Evolutionary conservation across 768 basidiomycete species (phyloP).

Genomic region (Tricholoma saponaceum): DNA sequence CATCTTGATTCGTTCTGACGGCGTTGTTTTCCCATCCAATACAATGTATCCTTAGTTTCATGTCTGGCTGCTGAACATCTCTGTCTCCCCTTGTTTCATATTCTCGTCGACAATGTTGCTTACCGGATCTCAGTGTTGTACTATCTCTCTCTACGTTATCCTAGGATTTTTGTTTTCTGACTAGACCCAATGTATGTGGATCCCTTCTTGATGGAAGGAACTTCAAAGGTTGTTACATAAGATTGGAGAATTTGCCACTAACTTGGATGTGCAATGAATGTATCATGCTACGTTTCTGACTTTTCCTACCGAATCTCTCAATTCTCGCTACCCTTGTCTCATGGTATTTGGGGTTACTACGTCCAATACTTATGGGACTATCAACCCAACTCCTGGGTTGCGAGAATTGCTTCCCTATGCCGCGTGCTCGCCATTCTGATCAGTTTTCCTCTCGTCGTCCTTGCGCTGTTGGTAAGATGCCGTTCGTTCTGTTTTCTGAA

Average conservation of each 20-base stretch:
- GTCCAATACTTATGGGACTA: slow-evolving; percentile 63
- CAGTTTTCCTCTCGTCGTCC: slow-evolving; percentile 56
- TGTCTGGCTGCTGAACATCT: not conserved
- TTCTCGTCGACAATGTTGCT: slow-evolving; percentile 15
- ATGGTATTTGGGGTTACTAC: slow-evolving; percentile 56
- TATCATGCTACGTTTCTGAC: slow-evolving; percentile 26
- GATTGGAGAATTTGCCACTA: not conserved
- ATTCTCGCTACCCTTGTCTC: slow-evolving; percentile 29
- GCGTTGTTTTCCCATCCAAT: slow-evolving; percentile 83
- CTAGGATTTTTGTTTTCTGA: slow-evolving; percentile 12
- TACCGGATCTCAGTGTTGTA: slow-evolving; percentile 24
- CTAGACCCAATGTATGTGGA: not conserved
- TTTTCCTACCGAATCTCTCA: slow-evolving; percentile 24
- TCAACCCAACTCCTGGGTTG: slow-evolving; percentile 62
- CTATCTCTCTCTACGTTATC: slow-evolving; percentile 13
- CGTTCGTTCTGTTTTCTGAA: slow-evolving; percentile 6
- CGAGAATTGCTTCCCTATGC: slow-evolving; percentile 55
- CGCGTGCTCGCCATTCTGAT: slow-evolving; percentile 64
- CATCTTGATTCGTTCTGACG: slow-evolving; percentile 78
- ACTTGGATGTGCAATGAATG: slow-evolving; percentile 25
- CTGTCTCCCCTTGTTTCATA: slow-evolving; percentile 9
- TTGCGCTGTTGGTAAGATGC: slow-evolving; percentile 49
- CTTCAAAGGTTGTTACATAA: not conserved
- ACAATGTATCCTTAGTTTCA: slow-evolving; percentile 69
- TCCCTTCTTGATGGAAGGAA: not conserved